A percentile compares a stretch with the other conserved stretches of the same genome.
These are phyloP conservation scores for Sarocladiaceae sp. DNA, from an alignment of 2,329 filamentous ascomycete genomes.

Conservation along the genomic window DNA sequence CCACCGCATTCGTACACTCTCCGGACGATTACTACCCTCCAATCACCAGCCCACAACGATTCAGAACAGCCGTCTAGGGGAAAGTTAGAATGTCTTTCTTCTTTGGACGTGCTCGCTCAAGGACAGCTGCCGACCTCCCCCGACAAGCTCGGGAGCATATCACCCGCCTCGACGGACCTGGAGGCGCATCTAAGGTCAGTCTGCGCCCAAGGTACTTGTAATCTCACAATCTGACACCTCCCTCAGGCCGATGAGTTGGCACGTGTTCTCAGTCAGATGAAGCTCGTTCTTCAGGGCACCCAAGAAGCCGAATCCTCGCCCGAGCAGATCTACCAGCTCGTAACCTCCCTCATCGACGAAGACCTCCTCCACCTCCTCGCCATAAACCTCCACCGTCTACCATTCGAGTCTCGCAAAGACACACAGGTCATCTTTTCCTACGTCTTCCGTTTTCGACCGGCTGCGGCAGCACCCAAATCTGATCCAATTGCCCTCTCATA, in stretches of 20 bases:
- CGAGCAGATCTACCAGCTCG: constrained; percentile 80
- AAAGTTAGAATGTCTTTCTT: constrained; percentile 48
- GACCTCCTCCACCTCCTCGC: constrained; percentile 83
- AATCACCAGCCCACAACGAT: no score
- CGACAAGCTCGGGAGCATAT: constrained; percentile 51
- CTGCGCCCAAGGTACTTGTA: background rate
- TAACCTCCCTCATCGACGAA: constrained; percentile 79
- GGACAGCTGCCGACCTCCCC: constrained; percentile 46
- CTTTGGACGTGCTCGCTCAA: constrained; percentile 46
- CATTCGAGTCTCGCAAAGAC: constrained; percentile 95
- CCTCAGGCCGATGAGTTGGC: constrained; percentile 76
- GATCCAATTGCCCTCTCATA: constrained; percentile 85
- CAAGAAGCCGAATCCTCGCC: constrained; percentile 82
- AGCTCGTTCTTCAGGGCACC: constrained; percentile 85
- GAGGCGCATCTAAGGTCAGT: constrained; percentile 40
- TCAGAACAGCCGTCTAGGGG: no score
- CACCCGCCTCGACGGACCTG: constrained; percentile 43
- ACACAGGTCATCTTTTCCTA: constrained; percentile 94
- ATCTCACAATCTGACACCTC: background rate
- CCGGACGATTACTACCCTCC: background rate
- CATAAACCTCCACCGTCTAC: constrained; percentile 72
- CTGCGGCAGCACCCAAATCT: constrained; percentile 56
- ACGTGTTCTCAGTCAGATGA: constrained; percentile 84
- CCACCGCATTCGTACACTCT: background rate
- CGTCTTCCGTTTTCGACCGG: constrained; percentile 81